Conservation (phyloP, 2,329 filamentous ascomycete species). For the Fusarium equiseti region DNA sequence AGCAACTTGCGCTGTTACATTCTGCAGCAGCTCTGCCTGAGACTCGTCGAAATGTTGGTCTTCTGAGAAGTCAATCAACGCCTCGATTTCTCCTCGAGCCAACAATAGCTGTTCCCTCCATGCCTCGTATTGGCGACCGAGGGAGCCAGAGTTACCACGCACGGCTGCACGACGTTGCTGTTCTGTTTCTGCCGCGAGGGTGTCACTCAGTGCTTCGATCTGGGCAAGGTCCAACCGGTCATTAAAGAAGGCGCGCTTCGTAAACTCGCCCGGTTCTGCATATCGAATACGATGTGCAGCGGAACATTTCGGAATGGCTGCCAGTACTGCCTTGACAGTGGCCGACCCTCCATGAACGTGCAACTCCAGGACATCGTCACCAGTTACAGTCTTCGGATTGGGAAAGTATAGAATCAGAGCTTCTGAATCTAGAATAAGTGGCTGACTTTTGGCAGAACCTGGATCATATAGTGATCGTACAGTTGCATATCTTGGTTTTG, state of each 20-base stretch:
- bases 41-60: constrained; percentile 97
- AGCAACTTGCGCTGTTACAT: constrained; percentile 74
- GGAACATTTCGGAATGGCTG: constrained; percentile 74
- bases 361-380: constrained; percentile 91
- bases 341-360: constrained; percentile 95
- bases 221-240: constrained; percentile 87
- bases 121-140: constrained; percentile 81
- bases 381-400: constrained; percentile 84
- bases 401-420: constrained; percentile 88
- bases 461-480: constrained; percentile 79
- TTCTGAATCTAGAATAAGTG: constrained; percentile 78
- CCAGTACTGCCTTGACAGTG: constrained; percentile 86
- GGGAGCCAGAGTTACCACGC: constrained; percentile 75
- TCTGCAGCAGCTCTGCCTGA: constrained; percentile 75
- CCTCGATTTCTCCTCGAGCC: constrained; percentile 91
- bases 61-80: constrained; percentile 95
- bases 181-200: constrained; percentile 81
- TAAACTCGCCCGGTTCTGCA: constrained; percentile 96
- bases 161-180: constrained; percentile 91
- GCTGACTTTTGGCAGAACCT: constrained; percentile 16
- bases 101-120: constrained; percentile 84
- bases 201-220: constrained; percentile 75
- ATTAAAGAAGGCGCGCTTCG: constrained; percentile 89
- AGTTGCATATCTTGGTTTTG: constrained; percentile 70
- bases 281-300: constrained; percentile 72